phyloP scores from a whole-genome alignment of 2,329 filamentous ascomycete species.

The Paraconiothyrium brasiliense region DNA sequence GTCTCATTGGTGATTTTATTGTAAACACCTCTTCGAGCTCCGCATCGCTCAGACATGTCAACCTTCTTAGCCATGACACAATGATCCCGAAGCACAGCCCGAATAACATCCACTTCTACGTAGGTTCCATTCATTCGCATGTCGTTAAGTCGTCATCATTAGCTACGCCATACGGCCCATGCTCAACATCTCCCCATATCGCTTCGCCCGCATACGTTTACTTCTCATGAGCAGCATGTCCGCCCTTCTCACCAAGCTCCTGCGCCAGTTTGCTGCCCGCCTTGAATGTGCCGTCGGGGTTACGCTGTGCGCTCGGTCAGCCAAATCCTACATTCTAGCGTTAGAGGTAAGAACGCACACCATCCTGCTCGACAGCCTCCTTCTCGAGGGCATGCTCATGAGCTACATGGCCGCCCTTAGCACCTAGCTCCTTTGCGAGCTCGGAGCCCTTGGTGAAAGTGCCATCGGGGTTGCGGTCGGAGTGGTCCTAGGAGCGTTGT shows the following conservation, averaged over 20 bases:
- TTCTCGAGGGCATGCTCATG: slow-evolving; percentile 38
- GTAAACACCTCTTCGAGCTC: too few species aligned
- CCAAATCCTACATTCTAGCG: neutral
- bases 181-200: neutral
- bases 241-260: slow-evolving; percentile 40
- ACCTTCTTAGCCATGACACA: too few species aligned
- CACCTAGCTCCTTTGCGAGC: slow-evolving; percentile 50
- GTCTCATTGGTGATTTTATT: neutral
- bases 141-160: slow-evolving; percentile 3
- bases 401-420: slow-evolving; percentile 46
- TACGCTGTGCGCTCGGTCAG: slow-evolving; percentile 29
- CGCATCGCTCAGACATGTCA: too few species aligned
- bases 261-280: slow-evolving; percentile 37
- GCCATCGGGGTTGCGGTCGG: slow-evolving; percentile 50
- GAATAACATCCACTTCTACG: neutral
- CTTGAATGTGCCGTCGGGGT: slow-evolving; percentile 51
- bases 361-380: slow-evolving; percentile 24
- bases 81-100: neutral
- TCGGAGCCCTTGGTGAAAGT: slow-evolving; percentile 52
- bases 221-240: slow-evolving; percentile 26
- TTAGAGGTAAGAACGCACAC: slow-evolving; percentile 29
- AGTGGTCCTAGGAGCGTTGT: slow-evolving; percentile 22
- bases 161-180: neutral
- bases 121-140: slow-evolving; percentile 6
- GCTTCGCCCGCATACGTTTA: neutral